Conservation (phyloP, 495 filamentous ascomycete species). For the Xylaria curta region DNA sequence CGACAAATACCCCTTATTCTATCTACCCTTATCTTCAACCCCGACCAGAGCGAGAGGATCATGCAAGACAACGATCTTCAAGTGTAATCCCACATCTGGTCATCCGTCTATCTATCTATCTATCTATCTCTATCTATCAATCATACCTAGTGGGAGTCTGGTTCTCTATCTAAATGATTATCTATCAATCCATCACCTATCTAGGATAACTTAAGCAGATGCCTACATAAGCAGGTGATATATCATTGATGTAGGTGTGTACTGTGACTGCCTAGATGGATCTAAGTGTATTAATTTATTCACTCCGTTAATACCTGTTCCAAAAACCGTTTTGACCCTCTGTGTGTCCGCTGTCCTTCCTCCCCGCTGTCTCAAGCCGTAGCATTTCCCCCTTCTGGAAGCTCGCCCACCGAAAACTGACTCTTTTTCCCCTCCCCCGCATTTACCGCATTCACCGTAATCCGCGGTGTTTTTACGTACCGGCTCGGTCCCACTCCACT, state of each 20-base stretch:
- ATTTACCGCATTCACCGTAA: constrained; percentile 12
- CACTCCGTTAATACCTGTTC: background rate
- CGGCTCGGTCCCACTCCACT: background rate
- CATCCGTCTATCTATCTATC: no score
- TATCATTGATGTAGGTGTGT: background rate
- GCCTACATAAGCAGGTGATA: constrained; percentile 13
- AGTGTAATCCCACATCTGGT: background rate
- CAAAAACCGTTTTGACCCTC: background rate
- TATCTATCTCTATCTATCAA: no score
- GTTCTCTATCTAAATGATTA: background rate
- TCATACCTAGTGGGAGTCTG: no score
- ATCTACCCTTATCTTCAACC: background rate
- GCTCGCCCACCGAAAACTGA: background rate
- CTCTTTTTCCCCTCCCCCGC: constrained; percentile 15
- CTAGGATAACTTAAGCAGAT: background rate
- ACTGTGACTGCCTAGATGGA: background rate
- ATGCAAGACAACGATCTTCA: background rate
- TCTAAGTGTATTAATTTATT: background rate
- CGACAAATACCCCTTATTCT: background rate
- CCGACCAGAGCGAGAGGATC: background rate
- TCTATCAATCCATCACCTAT: background rate
- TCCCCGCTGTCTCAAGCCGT: background rate
- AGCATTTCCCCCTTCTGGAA: constrained; percentile 17
- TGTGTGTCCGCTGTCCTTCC: background rate
- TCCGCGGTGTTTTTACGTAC: constrained; percentile 9